These are phyloP conservation scores for Thalassiosira livingstoniorum DNA, from an alignment of 352 stramenopile genomes.

Conservation along the genomic window DNA sequence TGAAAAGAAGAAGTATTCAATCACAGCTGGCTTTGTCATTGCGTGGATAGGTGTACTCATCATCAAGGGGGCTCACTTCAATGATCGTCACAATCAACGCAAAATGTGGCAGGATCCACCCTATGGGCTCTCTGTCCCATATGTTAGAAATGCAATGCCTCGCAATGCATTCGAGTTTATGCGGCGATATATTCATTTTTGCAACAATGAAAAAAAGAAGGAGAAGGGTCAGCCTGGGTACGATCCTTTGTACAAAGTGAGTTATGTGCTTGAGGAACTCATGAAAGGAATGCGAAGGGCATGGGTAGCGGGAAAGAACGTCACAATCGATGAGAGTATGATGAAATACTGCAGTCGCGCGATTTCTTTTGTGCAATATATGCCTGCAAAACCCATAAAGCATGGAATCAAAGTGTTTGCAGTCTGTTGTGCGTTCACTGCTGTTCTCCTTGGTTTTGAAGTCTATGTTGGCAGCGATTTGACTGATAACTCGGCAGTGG, in stretches of 20 bases:
- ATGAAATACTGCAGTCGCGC: not conserved
- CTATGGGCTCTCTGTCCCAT: constrained; percentile 16
- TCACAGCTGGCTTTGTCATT: not conserved
- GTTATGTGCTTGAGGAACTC: constrained; percentile 4
- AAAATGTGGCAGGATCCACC: not conserved
- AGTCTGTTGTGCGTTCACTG: no score
- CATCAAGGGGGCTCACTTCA: not conserved
- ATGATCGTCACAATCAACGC: constrained; percentile 7
- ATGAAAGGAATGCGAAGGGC: constrained; percentile 16
- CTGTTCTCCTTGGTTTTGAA: no score
- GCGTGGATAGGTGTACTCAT: constrained; percentile 9
- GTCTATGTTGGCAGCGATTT: no score
- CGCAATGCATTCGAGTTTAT: constrained; percentile 7
- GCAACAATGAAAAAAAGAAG: not conserved
- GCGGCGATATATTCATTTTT: constrained; percentile 14
- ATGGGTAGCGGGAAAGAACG: constrained; percentile 27
- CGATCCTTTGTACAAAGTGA: constrained; percentile 40
- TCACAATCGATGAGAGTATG: constrained; percentile 36
- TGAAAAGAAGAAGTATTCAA: not conserved
- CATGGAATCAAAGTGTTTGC: no score
- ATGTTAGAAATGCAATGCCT: constrained; percentile 7
- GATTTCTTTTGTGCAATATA: not conserved
- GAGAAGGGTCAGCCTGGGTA: constrained; percentile 4
- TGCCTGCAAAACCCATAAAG: no score
- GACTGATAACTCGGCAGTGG: no score